phyloP scores from a whole-genome alignment of 495 filamentous ascomycete species.

The Parmelia sp. region DNA sequence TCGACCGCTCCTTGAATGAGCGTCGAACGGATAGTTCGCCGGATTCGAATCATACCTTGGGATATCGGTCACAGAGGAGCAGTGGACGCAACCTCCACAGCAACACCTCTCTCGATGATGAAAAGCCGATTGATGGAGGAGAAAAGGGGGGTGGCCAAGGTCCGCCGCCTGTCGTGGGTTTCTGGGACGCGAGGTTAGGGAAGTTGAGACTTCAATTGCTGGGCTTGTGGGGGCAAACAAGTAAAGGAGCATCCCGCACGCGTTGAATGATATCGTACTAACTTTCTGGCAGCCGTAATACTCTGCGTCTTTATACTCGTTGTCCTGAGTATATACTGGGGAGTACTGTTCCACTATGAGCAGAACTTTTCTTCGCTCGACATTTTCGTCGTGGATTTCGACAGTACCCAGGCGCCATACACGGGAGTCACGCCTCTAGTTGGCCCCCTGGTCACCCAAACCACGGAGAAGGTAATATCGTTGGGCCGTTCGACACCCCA shows the following conservation, averaged over 20 bases:
- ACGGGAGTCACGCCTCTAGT: conserved; percentile 44
- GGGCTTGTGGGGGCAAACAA: conserved; percentile 36
- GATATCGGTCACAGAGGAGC: background rate
- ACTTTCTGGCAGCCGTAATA: conserved; percentile 40
- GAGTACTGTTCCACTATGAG: conserved; percentile 46
- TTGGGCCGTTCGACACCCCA: conserved; percentile 28
- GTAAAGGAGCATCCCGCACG: conserved; percentile 26
- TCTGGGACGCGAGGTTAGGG: conserved; percentile 45
- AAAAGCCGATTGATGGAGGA: conserved; percentile 13
- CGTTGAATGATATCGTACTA: background rate
- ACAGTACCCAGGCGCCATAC: conserved; percentile 51
- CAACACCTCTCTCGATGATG: background rate
- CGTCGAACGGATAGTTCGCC: background rate
- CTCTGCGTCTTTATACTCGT: conserved; percentile 48
- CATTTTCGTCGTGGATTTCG: conserved; percentile 63
- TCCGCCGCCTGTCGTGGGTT: conserved; percentile 41
- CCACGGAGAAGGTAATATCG: conserved; percentile 34
- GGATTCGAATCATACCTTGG: conserved; percentile 9
- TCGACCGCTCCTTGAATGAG: background rate
- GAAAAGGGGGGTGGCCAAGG: conserved; percentile 28
- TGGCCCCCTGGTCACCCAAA: conserved; percentile 48
- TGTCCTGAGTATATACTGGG: conserved; percentile 59
- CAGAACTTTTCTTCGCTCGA: conserved; percentile 42
- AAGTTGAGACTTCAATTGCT: conserved; percentile 43
- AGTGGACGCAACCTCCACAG: conserved; percentile 4